Conservation (phyloP, 306 rosid species). For the Pyrus pyrifolia region DNA sequence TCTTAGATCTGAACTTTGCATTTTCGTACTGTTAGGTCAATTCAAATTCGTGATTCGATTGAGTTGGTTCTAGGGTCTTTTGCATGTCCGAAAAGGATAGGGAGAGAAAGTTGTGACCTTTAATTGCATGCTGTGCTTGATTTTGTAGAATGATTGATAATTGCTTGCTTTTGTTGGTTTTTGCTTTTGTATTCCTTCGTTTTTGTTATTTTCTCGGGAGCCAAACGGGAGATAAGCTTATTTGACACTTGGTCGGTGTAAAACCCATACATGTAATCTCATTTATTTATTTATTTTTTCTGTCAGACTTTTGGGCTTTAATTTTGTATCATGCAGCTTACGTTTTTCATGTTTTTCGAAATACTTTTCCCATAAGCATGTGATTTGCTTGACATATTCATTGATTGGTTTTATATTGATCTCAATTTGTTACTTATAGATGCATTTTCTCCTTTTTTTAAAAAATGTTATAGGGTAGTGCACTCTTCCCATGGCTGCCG, state of each 20-base stretch:
- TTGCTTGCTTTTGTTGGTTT: conserved; percentile 12
- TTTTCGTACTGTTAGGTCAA: neutral
- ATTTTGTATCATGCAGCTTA: neutral
- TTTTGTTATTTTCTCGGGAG: neutral
- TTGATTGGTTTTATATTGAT: neutral
- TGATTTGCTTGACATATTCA: neutral
- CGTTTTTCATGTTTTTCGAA: neutral
- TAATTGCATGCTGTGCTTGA: conserved; percentile 13
- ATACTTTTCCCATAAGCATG: neutral
- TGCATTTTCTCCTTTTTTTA: neutral
- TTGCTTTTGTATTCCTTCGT: neutral
- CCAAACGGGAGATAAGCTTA: neutral
- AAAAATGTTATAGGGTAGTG: conserved; percentile 20
- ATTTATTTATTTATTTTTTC: neutral
- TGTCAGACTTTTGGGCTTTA: neutral
- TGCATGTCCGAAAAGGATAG: neutral
- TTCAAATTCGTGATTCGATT: neutral
- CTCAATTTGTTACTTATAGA: neutral
- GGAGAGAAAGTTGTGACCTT: neutral
- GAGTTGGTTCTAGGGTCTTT: conserved; percentile 11
- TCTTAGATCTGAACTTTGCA: conserved; percentile 27
- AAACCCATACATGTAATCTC: neutral
- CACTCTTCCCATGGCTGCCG: conserved; percentile 69
- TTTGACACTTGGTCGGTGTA: neutral
- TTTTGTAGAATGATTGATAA: neutral